Conservation (phyloP, 345 rosid species). For the Eucalyptus erythrocorys region DNA sequence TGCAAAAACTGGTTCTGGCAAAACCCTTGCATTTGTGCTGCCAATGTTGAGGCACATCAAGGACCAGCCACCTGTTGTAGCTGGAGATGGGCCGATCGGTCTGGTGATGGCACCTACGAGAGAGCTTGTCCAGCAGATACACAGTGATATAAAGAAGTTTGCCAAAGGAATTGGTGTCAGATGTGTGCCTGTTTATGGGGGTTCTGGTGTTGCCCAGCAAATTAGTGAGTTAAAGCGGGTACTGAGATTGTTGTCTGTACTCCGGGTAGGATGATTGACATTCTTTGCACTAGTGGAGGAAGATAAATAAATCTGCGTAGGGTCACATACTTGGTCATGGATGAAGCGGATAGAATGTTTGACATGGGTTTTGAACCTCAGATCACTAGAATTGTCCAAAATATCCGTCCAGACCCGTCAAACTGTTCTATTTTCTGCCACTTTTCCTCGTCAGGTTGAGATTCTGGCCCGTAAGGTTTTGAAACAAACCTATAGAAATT, state of each 20-base stretch:
- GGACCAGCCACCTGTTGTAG: conserved; percentile 91
- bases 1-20: conserved; percentile 97
- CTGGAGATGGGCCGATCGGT: conserved; percentile 95
- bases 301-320: conserved; percentile 80
- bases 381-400: conserved; percentile 86
- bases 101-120: conserved; percentile 99
- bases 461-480: conserved; percentile 78
- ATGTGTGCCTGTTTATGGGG: conserved; percentile 94
- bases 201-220: conserved; percentile 98
- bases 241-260: conserved; percentile 98
- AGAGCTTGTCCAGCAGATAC: conserved; percentile 97
- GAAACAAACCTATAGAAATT: conserved; percentile 76
- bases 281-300: conserved; percentile 93
- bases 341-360: conserved; percentile 98
- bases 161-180: conserved; percentile 58
- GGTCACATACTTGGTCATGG: conserved; percentile 87
- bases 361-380: conserved; percentile 99
- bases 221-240: conserved; percentile 85
- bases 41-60: conserved; percentile 99
- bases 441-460: conserved; percentile 97
- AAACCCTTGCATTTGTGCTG: conserved; percentile 91
- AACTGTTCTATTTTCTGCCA: conserved; percentile 93
- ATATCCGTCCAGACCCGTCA: conserved; percentile 91
- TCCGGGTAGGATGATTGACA: conserved; percentile 97
- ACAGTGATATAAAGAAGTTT: conserved; percentile 85